Evolutionary conservation across 192 early-diverging fungal genomes (phyloP), one percentile per base, ranked within the genome.

Genomic region (Geosiphon pyriformis): DNA sequence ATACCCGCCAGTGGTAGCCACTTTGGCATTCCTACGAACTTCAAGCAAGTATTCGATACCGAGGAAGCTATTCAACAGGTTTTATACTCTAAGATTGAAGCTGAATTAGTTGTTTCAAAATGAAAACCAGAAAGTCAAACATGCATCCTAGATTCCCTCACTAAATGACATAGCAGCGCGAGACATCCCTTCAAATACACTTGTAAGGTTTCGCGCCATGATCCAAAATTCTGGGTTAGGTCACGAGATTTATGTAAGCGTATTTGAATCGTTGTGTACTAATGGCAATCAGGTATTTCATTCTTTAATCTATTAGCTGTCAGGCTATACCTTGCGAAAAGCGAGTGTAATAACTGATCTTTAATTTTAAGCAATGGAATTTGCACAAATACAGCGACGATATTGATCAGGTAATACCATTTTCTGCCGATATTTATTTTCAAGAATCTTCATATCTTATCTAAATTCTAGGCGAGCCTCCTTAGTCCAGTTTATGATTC

Each of bases 161-260:
- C 56, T 82, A 8, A 77, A 81, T 52, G 70, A 74, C 30, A 30
- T 61, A 11, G 55, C 76, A 20, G 60, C 77, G 22, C 22, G 42
- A 11, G 50, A 52, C 11, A 58, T 82, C 20, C 72, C 74, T 0
- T 8, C 69, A 18, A 59, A 80, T 49, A 70, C 76, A 15, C 75
- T 92, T 4, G 85, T 90, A 20, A 70, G 88, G n/a, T 90, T 90
- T 67, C 76, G 85, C 42, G 88, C 86, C 73, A 92, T 92, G 90
- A 81, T 92, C 3, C 90, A 92, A 73, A 89, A 92, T 52, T 87
- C 87, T 1, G 82, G 85, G 53, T 83, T 89, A 26, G 88, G 84
- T 8, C 83, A 89, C 61, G 88, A 92, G 68, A 76, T 82, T 27
- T 82, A 73, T 48, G 59, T 81, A 31, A 71, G 71, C 56, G 68